Conservation (phyloP, 2,329 filamentous ascomycete genomes). For the Rhynchosporium graminicola region DNA sequence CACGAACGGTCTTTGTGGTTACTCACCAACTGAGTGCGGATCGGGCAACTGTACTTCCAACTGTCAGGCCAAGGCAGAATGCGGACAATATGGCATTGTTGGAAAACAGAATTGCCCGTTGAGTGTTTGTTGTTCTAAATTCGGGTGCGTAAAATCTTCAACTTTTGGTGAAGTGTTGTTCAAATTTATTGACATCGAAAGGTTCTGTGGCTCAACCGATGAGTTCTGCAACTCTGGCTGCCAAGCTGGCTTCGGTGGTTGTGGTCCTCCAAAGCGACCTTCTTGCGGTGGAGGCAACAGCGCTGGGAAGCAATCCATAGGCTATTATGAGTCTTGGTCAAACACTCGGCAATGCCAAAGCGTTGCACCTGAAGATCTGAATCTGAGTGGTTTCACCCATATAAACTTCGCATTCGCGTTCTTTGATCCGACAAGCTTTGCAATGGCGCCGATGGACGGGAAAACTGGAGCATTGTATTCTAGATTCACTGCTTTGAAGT, state of each 20-base stretch:
- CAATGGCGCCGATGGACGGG: slow-evolving; percentile 34
- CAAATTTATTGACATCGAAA: slow-evolving; percentile 41
- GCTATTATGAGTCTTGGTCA: slow-evolving; percentile 15
- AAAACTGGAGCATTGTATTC: slow-evolving; percentile 2
- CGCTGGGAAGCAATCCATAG: neutral
- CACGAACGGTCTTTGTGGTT: slow-evolving; percentile 13
- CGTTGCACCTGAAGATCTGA: slow-evolving; percentile 11
- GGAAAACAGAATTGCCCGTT: slow-evolving; percentile 23
- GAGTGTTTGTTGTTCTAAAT: slow-evolving; percentile 27
- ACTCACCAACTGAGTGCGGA: slow-evolving; percentile 31
- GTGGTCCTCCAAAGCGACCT: slow-evolving; percentile 10
- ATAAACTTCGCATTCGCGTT: slow-evolving; percentile 44
- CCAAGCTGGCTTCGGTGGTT: slow-evolving; percentile 16
- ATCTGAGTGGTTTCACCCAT: slow-evolving; percentile 28
- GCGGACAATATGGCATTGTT: slow-evolving; percentile 20
- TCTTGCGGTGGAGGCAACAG: slow-evolving; percentile 15
- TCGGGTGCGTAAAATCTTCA: slow-evolving; percentile 13
- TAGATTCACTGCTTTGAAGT: slow-evolving; percentile 23
- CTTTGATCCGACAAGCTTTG: slow-evolving; percentile 43
- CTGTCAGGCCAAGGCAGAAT: slow-evolving; percentile 26
- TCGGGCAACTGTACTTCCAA: slow-evolving; percentile 29
- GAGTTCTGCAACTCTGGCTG: slow-evolving; percentile 6
- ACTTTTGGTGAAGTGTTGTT: too few species aligned
- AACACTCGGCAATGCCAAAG: slow-evolving; percentile 10
- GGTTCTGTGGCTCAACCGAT: slow-evolving; percentile 44